Conservation (phyloP, 2,329 filamentous ascomycete genomes). For the Trichoderma afroharzianum region DNA sequence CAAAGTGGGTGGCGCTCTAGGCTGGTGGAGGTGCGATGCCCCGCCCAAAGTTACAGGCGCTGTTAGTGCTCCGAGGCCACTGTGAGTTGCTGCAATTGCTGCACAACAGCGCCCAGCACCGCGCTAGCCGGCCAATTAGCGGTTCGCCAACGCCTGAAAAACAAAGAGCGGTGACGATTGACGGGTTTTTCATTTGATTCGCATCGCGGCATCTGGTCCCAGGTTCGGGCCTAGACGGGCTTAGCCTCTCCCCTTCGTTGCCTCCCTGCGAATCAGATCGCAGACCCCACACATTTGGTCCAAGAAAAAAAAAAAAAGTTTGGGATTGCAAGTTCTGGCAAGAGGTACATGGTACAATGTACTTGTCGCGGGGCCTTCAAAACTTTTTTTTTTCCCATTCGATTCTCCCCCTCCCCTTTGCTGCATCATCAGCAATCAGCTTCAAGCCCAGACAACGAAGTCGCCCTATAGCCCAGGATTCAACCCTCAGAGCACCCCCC, state of each 20-base stretch:
- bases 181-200: neutral
- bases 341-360: conserved; percentile 19
- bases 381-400: conserved; percentile 12
- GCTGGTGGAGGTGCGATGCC: neutral
- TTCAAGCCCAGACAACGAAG: conserved; percentile 60
- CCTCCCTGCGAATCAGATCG: conserved; percentile 21
- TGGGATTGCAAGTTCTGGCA: neutral
- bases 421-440: conserved; percentile 31
- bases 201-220: neutral
- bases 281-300: conserved; percentile 22
- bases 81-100: conserved; percentile 7
- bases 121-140: neutral
- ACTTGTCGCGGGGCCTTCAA: conserved; percentile 13
- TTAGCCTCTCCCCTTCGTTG: conserved; percentile 15
- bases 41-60: conserved; percentile 7
- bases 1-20: conserved; percentile 12
- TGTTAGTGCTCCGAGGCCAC: neutral
- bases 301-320: conserved; percentile 4
- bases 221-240: neutral
- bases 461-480: conserved; percentile 41
- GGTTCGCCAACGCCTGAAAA: neutral
- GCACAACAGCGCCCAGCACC: conserved; percentile 3
- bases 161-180: conserved; percentile 19
- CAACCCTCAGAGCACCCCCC: conserved; percentile 31
- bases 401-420: conserved; percentile 17